Evolutionary conservation across 768 basidiomycete species (phyloP).

Genomic region (Lanmaoa pseudosensibilis): DNA sequence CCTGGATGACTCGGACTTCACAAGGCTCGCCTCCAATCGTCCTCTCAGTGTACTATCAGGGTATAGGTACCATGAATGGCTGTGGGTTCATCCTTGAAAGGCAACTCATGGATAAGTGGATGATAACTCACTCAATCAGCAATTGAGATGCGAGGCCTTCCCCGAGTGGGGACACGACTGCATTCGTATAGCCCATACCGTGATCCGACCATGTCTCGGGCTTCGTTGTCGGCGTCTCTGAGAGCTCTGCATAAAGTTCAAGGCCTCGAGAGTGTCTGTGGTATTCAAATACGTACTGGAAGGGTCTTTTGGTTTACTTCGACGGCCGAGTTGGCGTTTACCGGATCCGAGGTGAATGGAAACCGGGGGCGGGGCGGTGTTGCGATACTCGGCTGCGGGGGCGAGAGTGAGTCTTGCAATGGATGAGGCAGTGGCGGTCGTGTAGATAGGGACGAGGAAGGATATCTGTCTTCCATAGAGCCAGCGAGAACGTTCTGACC

Average conservation of each 20-base stretch:
- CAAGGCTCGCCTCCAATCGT: conserved; percentile 14
- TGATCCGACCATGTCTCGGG: conserved; percentile 20
- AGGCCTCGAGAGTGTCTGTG: too few species aligned
- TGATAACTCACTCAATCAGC: conserved; percentile 8
- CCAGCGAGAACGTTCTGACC: background rate
- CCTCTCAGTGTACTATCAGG: conserved; percentile 23
- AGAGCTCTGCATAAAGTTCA: background rate
- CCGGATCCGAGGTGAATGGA: conserved; percentile 9
- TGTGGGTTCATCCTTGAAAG: background rate
- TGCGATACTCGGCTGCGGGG: background rate
- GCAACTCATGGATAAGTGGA: background rate
- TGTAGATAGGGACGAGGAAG: background rate
- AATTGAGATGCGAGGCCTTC: background rate
- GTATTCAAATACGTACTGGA: background rate
- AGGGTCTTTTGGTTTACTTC: background rate
- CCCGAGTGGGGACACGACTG: conserved; percentile 3
- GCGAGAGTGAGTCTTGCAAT: background rate
- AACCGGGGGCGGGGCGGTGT: background rate
- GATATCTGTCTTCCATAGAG: background rate
- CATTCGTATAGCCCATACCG: conserved; percentile 12
- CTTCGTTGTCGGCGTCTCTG: conserved; percentile 4
- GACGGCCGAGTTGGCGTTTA: conserved; percentile 11
- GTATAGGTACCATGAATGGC: conserved; percentile 13
- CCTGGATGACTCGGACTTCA: conserved; percentile 8
- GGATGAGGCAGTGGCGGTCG: conserved; percentile 6